Base-by-base conservation (phyloP, 2,329 filamentous ascomycete species). In the Trichoderma guizhouense region DNA sequence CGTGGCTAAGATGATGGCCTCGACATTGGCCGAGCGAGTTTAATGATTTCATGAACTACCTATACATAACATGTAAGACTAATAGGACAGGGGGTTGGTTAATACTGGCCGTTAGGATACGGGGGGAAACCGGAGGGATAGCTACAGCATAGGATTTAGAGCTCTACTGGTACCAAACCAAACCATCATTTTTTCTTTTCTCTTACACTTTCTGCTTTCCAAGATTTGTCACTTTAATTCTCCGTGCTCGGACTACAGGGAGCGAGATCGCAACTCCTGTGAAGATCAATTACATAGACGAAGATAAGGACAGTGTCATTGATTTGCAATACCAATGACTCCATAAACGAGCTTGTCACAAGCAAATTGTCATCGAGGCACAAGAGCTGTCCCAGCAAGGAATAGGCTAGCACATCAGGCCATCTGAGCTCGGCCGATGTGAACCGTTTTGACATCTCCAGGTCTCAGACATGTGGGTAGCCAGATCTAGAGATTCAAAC, bases 51-150 rank as follows among this genome's bases (percentile, higher is more conserved):
- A 69, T 39, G 66, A 69, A 68, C 11, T 53, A 39, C 36, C 9
- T 55, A 69, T 69, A 69, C 14, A 67, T 39, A 62, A n/a, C 36
- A 24, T 61, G 55, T 51, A 69, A 60, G 28, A 61, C 39, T 61
- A 69, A 32, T 61, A 28, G 11, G 43, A n/a, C 30, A 6, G 8
- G 8, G 34, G 39, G 15, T 43, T 43, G 34, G n/a, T 9, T n/a
- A n/a, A n/a, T 36, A 55, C 21, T 36, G 30, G 47, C 21, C 39
- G 12, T 55, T 34, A 26, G 63, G 47, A 36, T 66, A 55, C 7
- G 36, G 53, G 15, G 32, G 26, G 3, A 12, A 47, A 18, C 15
- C 15, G 21, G 34, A 36, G 12, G 26, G 6, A 7, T 60, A 62
- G 51, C 39, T 69, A 36, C 39, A 34, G 39, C 66, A 62, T 8